Conservation (phyloP, 768 basidiomycete genomes). For the Ramaria sp. region DNA sequence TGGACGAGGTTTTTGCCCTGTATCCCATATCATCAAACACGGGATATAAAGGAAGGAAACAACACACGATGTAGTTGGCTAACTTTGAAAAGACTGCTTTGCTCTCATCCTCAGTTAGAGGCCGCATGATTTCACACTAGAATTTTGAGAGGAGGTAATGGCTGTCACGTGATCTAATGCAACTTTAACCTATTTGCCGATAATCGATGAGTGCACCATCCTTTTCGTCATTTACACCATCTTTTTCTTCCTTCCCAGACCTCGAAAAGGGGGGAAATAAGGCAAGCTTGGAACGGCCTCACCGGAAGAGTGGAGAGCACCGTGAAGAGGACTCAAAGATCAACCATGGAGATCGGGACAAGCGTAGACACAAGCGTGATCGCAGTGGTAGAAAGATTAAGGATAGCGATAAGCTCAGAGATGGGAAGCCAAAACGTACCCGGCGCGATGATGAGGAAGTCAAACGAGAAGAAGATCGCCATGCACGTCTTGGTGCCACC, state of each 20-base stretch:
- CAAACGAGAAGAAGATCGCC: slow-evolving; percentile 25
- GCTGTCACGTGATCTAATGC: slow-evolving; percentile 12
- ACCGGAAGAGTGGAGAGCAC: background rate
- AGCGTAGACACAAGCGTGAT: slow-evolving; percentile 12
- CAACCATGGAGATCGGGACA: slow-evolving; percentile 18
- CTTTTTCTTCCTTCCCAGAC: slow-evolving; percentile 63
- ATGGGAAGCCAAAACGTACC: background rate
- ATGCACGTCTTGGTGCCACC: slow-evolving; percentile 15
- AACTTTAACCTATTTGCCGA: background rate
- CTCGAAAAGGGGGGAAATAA: slow-evolving; percentile 21
- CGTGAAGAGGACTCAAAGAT: slow-evolving; percentile 12
- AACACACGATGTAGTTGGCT: slow-evolving; percentile 87
- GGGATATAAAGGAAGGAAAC: background rate
- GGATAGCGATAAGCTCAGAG: slow-evolving; percentile 9
- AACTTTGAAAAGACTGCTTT: slow-evolving; percentile 94
- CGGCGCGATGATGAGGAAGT: slow-evolving; percentile 17
- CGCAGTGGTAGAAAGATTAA: slow-evolving; percentile 17
- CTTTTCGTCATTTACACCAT: slow-evolving; percentile 51
- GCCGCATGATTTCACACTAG: slow-evolving; percentile 85
- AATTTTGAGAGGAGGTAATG: slow-evolving; percentile 12
- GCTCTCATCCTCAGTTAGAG: slow-evolving; percentile 93
- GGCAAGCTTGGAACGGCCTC: background rate
- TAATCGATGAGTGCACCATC: slow-evolving; percentile 39
- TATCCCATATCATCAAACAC: background rate
- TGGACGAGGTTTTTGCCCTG: slow-evolving; percentile 96